Base-by-base conservation (phyloP, 176 grass and related monocot genomes). In the Zoysia pacifica region DNA sequence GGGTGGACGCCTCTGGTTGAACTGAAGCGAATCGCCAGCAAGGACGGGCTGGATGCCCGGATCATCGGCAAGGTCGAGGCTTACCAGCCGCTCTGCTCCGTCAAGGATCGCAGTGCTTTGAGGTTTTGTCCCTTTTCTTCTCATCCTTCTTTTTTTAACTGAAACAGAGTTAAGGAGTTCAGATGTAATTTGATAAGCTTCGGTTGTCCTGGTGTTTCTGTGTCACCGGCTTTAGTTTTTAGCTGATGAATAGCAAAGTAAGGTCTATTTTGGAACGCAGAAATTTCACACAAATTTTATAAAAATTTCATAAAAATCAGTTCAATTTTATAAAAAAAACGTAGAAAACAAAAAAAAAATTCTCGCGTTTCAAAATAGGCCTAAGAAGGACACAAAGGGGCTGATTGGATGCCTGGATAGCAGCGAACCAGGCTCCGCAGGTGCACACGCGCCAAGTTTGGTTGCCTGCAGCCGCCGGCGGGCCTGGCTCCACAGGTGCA, bases 1-100 rank as follows among this genome's bases (percentile, higher is more conserved):
- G 90, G 93, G 18, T 97, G 93, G 93, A 97, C 90, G 14, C 90
- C 93, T 28, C 74, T 97, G 46, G 11, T 97, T 43, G 93, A 93
- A 49, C 62, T 97, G 68, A 97, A 93, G 73, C 36, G 68, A 62
- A 93, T 97, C 70, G 52, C 75, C 44, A 11, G 15, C 9, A 93
- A 93, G 77, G 90, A 90, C 10, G 87, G 83, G 75, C 10, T 97
- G 11, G 67, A 89, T 70, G 83, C 54, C 28, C 83, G 90, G 72
- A 77, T 97, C 62, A 64, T 97, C 70, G 90, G 84, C 35, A 97
- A 97, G 83, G 48, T 97, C 7, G 93, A 97, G 79, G 66, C 81
- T 7, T 97, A 93, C 65, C 90, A 97, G 60, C 93, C 93, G 11
- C 88, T 97, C 66, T 88, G 85, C 84, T 97, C 93, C 69, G 85